Evolutionary conservation across 495 filamentous ascomycete genomes (phyloP).

Genomic region (Penicillium flavigenum): DNA sequence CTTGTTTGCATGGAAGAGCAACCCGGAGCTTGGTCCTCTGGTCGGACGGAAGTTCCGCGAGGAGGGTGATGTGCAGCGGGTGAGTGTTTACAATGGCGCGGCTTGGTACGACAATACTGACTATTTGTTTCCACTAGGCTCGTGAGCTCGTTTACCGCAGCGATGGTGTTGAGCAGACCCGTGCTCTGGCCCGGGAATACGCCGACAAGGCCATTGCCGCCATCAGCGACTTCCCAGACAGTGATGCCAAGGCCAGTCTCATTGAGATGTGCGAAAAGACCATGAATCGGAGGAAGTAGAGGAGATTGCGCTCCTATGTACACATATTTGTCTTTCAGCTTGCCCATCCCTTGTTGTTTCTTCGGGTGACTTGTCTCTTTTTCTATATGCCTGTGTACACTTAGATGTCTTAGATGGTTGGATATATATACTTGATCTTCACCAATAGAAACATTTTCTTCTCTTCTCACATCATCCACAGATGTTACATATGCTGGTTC

Average conservation of each 20-base stretch:
- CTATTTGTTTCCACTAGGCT: slow-evolving; percentile 54
- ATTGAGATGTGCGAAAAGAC: slow-evolving; percentile 93
- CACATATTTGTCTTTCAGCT: slow-evolving; percentile 23
- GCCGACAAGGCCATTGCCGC: slow-evolving; percentile 83
- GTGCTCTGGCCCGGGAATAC: slow-evolving; percentile 85
- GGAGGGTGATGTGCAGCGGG: slow-evolving; percentile 80
- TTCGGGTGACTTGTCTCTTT: slow-evolving; percentile 9
- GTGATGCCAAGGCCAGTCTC: slow-evolving; percentile 87
- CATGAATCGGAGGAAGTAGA: slow-evolving; percentile 80
- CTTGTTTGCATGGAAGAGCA: slow-evolving; percentile 93
- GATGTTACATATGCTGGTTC: background rate
- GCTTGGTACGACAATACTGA: background rate
- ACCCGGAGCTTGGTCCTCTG: slow-evolving; percentile 77
- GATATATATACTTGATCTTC: slow-evolving; percentile 10
- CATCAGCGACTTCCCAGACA: slow-evolving; percentile 78
- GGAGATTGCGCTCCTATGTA: slow-evolving; percentile 21
- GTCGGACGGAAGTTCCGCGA: slow-evolving; percentile 86
- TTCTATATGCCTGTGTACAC: slow-evolving; percentile 27
- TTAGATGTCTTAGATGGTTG: slow-evolving; percentile 22
- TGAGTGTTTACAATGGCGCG: slow-evolving; percentile 40
- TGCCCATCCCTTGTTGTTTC: slow-evolving; percentile 11
- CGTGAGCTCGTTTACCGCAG: slow-evolving; percentile 78
- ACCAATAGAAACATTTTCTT: slow-evolving; percentile 6
- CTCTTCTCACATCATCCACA: background rate
- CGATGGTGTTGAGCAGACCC: slow-evolving; percentile 86